Conservation (phyloP, 805 yeast species). For the Saccharomycopsis fodiens region DNA sequence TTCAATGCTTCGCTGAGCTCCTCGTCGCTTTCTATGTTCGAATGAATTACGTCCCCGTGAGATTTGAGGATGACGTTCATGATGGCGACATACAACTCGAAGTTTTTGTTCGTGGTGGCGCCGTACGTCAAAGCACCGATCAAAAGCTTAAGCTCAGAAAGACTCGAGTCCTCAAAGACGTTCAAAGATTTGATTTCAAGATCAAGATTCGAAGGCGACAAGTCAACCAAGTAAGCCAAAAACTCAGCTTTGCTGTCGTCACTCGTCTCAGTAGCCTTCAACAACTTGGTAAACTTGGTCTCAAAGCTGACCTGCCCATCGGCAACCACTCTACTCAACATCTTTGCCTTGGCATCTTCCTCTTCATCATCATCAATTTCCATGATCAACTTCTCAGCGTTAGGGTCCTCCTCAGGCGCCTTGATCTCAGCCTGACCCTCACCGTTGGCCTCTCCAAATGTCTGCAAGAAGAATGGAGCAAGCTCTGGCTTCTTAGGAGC, state of each 20-base stretch:
- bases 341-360: slow-evolving; percentile 2
- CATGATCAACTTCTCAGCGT: slow-evolving; percentile 23
- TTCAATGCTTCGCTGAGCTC: slow-evolving; percentile 39
- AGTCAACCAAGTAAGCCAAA: slow-evolving; percentile 43
- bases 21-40: slow-evolving; percentile 27
- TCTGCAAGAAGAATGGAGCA: slow-evolving; percentile 72
- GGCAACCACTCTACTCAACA: slow-evolving; percentile 23
- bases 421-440: slow-evolving; percentile 20
- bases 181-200: slow-evolving; percentile 79
- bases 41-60: slow-evolving; percentile 74
- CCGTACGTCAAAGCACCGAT: slow-evolving; percentile 62
- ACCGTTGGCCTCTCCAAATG: slow-evolving; percentile 44
- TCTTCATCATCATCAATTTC: slow-evolving; percentile 22
- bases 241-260: slow-evolving; percentile 39
- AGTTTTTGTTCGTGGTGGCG: slow-evolving; percentile 45
- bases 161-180: slow-evolving; percentile 49
- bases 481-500: slow-evolving; percentile 79
- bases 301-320: slow-evolving; percentile 43
- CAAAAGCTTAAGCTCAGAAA: slow-evolving; percentile 53
- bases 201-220: slow-evolving; percentile 76
- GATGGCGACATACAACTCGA: slow-evolving; percentile 77
- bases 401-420: slow-evolving; percentile 19
- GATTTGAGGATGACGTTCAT: slow-evolving; percentile 63
- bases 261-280: slow-evolving; percentile 37
- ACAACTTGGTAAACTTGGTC: slow-evolving; percentile 58